A percentile compares a stretch with the other conserved stretches of the same genome.
phyloP scores from a whole-genome alignment of 768 basidiomycete species.

The Tricholoma terreum region DNA sequence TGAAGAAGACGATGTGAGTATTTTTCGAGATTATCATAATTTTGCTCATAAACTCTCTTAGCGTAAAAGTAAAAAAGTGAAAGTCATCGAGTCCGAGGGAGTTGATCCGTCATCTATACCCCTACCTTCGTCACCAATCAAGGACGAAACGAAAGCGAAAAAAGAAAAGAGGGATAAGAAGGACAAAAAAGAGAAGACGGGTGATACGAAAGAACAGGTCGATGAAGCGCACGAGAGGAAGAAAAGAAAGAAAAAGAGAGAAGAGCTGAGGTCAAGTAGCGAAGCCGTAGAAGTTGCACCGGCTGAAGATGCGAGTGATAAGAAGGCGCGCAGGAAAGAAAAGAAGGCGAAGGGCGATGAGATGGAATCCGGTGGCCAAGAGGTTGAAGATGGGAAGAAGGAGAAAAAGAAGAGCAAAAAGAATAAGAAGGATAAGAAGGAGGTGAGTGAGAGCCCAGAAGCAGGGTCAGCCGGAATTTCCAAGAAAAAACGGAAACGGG shows the following conservation, averaged over 20 bases:
- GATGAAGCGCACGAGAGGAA: slow-evolving; percentile 23
- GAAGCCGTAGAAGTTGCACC: neutral
- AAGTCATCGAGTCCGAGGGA: slow-evolving; percentile 13
- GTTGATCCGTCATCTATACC: slow-evolving; percentile 11
- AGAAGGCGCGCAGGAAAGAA: slow-evolving; percentile 21
- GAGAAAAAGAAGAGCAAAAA: slow-evolving; percentile 26
- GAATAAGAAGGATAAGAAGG: slow-evolving; percentile 17
- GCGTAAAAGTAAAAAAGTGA: slow-evolving; percentile 29
- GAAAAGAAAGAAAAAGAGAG: slow-evolving; percentile 20
- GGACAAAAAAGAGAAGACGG: slow-evolving; percentile 15
- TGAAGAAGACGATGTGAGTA: too few relatives aligned
- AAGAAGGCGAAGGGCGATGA: slow-evolving; percentile 26
- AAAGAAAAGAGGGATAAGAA: slow-evolving; percentile 22
- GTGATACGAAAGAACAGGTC: slow-evolving; percentile 17
- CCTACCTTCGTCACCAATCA: slow-evolving; percentile 6
- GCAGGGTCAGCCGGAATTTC: slow-evolving; percentile 7
- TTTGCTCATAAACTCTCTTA: neutral
- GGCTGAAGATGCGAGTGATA: slow-evolving; percentile 4
- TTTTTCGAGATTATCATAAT: neutral
- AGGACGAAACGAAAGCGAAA: slow-evolving; percentile 25
- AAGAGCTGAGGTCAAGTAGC: neutral
- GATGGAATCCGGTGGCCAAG: slow-evolving; percentile 11
- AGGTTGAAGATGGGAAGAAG: slow-evolving; percentile 10
- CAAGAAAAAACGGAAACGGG: slow-evolving; percentile 21
- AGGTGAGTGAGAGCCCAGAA: slow-evolving; percentile 8